Base-by-base conservation (phyloP, 2,329 filamentous ascomycete species). In the Stylonectria norvegica region DNA sequence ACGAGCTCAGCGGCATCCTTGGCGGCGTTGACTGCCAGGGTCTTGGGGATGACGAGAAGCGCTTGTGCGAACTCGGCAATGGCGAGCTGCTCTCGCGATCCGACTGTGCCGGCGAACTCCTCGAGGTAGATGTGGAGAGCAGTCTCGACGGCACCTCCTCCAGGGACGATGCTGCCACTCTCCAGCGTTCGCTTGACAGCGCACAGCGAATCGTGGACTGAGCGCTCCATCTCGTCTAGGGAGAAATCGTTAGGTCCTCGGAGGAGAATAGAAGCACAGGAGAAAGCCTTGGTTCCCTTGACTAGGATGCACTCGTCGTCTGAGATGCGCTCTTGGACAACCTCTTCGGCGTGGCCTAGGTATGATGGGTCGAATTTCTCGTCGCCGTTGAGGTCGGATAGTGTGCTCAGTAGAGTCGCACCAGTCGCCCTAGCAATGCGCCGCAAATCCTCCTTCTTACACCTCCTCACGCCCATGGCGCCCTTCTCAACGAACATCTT, bases 141-240 rank as follows among this genome's bases (percentile, higher is more conserved):
- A n/a, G 93, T 97, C 75, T 98, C 93, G 16, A 96, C 91, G 30
- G 93, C 93, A 62, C 91, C 93, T 52, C 93, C 93, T 52, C 93
- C 93, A 12, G 93, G 93, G 27, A 98, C 93, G 52, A 98, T 94
- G 69, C 87, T 90, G 59, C 93, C 93, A 61, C 89, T 95, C 72
- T 98, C 93, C 6, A 98, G 76, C 3, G 93, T 96, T 56, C 93
- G 83, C 82, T 98, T 98, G 50, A 98, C 90, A 33, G 93, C 93
- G 53, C 88, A 96, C 33, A 98, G 77, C 11, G 91, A 95, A 69
- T 98, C 93, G 71, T 98, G 93, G 14, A 98, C 83, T 2, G 93
- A 97, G 51, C 93, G 86, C 76, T 98, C 93, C 91, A 97, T 98
- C 76, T 98, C 93, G 61, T 98, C 93, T 20, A 98, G 81, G 46